Percentiles rank a stretch among this genome's conserved stretches.
Evolutionary conservation across 1,284 basidiomycete species (phyloP).

Genomic region (Apiotrichum veenhuisii): DNA sequence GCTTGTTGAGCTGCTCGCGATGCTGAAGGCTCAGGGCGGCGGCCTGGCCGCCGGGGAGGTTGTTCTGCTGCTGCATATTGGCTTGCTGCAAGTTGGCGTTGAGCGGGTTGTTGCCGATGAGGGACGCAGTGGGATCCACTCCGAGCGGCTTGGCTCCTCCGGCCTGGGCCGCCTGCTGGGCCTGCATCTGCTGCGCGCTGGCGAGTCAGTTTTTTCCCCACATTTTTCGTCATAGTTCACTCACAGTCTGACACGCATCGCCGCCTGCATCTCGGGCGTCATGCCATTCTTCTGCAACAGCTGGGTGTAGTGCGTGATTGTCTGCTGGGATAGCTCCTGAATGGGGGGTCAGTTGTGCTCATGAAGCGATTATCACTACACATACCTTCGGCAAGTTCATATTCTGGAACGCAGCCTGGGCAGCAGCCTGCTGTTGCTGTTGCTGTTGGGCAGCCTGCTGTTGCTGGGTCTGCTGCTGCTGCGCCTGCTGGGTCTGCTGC

Average conservation of each 20-base stretch:
- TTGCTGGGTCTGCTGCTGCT: slow-evolving; percentile 2
- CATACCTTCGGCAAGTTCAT: slow-evolving; percentile 12
- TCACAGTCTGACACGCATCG: slow-evolving; percentile 5
- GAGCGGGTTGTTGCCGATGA: slow-evolving; percentile 9
- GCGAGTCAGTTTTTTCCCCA: too few relatives aligned
- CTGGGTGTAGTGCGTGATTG: slow-evolving; percentile 14
- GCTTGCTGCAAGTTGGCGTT: slow-evolving; percentile 1
- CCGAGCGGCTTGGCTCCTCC: neutral
- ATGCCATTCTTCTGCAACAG: slow-evolving; percentile 8
- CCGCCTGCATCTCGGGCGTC: slow-evolving; percentile 14
- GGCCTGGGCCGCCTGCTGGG: slow-evolving; percentile 6
- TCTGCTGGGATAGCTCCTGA: slow-evolving; percentile 11
- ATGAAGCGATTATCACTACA: neutral
- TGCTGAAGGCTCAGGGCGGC: neutral
- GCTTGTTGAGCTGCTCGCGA: slow-evolving; percentile 11
- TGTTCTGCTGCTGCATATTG: neutral
- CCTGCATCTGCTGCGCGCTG: slow-evolving; percentile 4
- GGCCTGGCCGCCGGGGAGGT: neutral
- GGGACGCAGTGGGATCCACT: neutral
- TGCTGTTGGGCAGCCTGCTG: slow-evolving; percentile 3
- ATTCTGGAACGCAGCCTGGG: neutral
- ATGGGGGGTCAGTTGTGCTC: neutral
- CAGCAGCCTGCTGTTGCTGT: slow-evolving; percentile 2
- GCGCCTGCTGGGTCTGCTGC: slow-evolving; percentile 3
- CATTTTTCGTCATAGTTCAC: too few relatives aligned